Percentiles rank a stretch among this genome's conserved stretches.
phyloP scores from a whole-genome alignment of 768 basidiomycete genomes.

The Goffeauzyma gilvescens region DNA sequence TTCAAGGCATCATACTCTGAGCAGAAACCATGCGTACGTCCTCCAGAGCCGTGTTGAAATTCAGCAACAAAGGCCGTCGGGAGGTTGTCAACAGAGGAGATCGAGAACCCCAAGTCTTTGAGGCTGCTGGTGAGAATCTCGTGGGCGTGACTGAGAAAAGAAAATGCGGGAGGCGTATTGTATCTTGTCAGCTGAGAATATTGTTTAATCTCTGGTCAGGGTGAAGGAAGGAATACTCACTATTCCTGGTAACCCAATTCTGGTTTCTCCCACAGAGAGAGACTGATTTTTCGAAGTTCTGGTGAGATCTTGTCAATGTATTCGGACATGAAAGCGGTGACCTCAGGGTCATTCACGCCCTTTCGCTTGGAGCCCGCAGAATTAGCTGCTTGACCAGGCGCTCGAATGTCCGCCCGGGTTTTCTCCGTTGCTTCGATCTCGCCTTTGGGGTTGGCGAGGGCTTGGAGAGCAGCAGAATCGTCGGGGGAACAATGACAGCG shows the following conservation, averaged over 20 bases:
- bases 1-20: slow-evolving; percentile 10
- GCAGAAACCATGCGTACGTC: slow-evolving; percentile 7
- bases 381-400: too few relatives aligned
- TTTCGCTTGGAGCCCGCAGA: too few relatives aligned
- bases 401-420: too few relatives aligned
- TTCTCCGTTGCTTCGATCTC: too few relatives aligned
- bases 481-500: too few relatives aligned
- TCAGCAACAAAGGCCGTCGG: neutral
- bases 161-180: too few relatives aligned
- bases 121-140: neutral
- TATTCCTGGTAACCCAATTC: neutral
- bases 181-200: too few relatives aligned
- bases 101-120: neutral
- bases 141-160: neutral
- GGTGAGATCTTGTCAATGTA: slow-evolving; percentile 1
- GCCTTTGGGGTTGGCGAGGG: too few relatives aligned
- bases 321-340: slow-evolving; percentile 8
- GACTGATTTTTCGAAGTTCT: neutral
- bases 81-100: neutral
- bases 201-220: too few relatives aligned
- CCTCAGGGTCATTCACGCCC: too few relatives aligned
- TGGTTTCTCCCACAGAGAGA: neutral
- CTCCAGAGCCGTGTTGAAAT: neutral
- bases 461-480: too few relatives aligned
- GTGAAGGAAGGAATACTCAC: neutral